Conservation (phyloP, 352 stramenopile species). For the Globisporangium cystogenes region DNA sequence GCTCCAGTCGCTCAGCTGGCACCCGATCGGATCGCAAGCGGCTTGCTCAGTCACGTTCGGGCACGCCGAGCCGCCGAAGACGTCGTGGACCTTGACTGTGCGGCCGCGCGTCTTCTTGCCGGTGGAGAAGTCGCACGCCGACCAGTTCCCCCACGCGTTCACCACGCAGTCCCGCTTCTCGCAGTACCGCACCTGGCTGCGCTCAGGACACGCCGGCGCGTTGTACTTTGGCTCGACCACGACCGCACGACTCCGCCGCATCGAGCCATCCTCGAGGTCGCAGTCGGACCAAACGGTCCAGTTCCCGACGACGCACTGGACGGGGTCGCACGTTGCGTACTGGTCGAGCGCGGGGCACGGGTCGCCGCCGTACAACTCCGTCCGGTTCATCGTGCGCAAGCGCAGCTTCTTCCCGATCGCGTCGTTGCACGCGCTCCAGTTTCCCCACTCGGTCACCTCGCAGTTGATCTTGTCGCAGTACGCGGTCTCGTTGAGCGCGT, state of each 20-base stretch:
- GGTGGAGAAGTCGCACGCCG: conserved; percentile 28
- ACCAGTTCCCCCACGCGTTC: conserved; percentile 41
- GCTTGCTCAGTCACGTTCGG: conserved; percentile 14
- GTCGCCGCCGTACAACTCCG: conserved; percentile 16
- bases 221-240: conserved; percentile 27
- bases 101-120: conserved; percentile 22
- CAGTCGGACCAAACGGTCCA: conserved; percentile 43
- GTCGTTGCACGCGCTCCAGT: conserved; percentile 40
- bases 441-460: conserved; percentile 21
- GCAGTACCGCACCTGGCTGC: conserved; percentile 33
- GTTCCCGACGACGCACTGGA: conserved; percentile 38
- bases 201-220: conserved; percentile 26
- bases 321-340: conserved; percentile 17
- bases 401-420: conserved; percentile 33
- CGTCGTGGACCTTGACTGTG: conserved; percentile 27
- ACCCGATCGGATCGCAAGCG: conserved; percentile 34
- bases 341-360: conserved; percentile 18
- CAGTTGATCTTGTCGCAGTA: conserved; percentile 38
- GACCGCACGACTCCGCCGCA: conserved; percentile 31
- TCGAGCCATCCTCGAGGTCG: conserved; percentile 25
- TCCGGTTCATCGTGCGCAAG: conserved; percentile 16
- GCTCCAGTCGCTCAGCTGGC: conserved; percentile 38
- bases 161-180: conserved; percentile 40
- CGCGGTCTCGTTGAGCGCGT: conserved; percentile 13
- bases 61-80: conserved; percentile 27